Evolutionary conservation across 2,329 filamentous ascomycete genomes (phyloP), one percentile per base, ranked within the genome.

Genomic region (Penicillium sp.): DNA sequence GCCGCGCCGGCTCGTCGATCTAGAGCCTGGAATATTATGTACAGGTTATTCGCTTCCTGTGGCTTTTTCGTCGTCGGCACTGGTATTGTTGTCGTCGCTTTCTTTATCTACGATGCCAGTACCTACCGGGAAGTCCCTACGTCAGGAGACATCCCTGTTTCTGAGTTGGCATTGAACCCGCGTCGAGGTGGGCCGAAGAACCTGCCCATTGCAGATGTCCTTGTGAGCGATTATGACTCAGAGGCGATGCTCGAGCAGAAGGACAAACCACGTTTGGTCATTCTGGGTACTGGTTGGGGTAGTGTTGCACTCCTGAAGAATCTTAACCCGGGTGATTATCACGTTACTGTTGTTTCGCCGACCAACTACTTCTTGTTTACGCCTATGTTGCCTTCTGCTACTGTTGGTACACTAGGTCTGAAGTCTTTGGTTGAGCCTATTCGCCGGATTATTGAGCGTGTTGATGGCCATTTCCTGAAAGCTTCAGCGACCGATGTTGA

Each of bases 321-420:
- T 57, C 75, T 99, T 57, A 88, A 93, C 57, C 87, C 91, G 0
- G 90, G 92, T 12, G 90, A 96, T 64, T 99, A 96, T 69, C 92
- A 99, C 72, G 87, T 99, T 61, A 97, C 93, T 4, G 88, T 99
- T 36, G 87, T 99, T 41, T 95, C 91, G 12, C 93, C 94, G 0
- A 88, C 88, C 33, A 97, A 97, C 66, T 96, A 97, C 76, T 99
- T 99, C 75, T 77, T 99, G 29, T 99, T 99, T 73, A 99, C 94
- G 2, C 94, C 94, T 0, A 97, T 99, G 92, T 80, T 99, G 41
- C 94, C 94, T 1, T 96, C 91, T 31, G 95, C 94, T 7, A 99
- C 95, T 0, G 94, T 99, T 6, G 95, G 95, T 12, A 99, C 94
- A 0, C 79, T 99, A 29, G 93, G 96, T 68, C 78, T 97, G 65